phyloP scores from a whole-genome alignment of 257 asterid species.

The Solanum stenotomum region DNA sequence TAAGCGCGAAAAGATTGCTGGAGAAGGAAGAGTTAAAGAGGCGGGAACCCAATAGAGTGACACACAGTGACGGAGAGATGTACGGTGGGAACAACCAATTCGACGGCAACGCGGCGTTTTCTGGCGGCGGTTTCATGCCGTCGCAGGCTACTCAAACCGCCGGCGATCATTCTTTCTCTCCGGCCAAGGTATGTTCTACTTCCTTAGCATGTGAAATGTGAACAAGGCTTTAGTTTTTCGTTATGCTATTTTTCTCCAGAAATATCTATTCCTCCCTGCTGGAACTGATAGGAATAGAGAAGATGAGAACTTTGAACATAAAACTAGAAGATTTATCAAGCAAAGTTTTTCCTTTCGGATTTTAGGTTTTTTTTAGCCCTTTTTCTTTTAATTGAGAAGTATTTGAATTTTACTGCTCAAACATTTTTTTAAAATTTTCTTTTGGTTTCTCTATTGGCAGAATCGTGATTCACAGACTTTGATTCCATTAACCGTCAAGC shows the following conservation, averaged over 20 bases:
- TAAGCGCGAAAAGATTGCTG: background rate
- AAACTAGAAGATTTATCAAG: background rate
- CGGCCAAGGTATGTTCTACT: slow-evolving; percentile 42
- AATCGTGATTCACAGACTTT: slow-evolving; percentile 72
- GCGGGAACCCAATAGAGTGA: background rate
- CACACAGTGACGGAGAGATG: slow-evolving; percentile 26
- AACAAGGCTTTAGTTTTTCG: background rate
- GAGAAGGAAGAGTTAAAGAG: background rate
- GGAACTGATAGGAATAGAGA: background rate
- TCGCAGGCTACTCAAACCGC: slow-evolving; percentile 84
- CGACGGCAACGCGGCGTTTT: slow-evolving; percentile 89
- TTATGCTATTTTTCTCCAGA: background rate
- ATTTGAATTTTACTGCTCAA: background rate
- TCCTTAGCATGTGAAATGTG: background rate
- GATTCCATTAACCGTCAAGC: slow-evolving; percentile 83
- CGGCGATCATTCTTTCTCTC: slow-evolving; percentile 43
- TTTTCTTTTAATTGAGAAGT: background rate
- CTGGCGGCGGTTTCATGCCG: slow-evolving; percentile 98
- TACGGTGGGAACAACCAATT: slow-evolving; percentile 46
- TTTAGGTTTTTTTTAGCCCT: background rate
- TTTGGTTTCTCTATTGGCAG: slow-evolving; percentile 22
- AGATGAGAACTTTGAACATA: background rate
- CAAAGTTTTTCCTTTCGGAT: background rate
- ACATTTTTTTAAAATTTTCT: background rate
- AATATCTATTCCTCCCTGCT: background rate